phyloP scores from a whole-genome alignment of 176 grass and related monocot genomes.

The Aegilops umbellulata region DNA sequence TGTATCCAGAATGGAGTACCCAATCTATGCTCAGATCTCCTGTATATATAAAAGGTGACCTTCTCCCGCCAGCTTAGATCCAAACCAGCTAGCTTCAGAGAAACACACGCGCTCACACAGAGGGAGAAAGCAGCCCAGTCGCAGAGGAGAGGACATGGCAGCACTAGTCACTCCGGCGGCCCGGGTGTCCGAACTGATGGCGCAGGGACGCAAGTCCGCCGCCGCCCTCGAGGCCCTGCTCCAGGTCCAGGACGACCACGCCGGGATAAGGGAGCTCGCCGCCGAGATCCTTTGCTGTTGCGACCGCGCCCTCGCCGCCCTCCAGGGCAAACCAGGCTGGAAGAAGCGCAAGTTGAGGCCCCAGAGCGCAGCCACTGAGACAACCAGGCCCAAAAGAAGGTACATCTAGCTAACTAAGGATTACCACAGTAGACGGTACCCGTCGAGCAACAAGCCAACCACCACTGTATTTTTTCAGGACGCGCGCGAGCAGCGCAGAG shows the following conservation, averaged over 20 bases:
- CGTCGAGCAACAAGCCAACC: no score
- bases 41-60: no score
- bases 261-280: not conserved
- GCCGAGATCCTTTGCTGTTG: slow-evolving; percentile 18
- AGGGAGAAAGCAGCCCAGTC: no score
- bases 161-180: not conserved
- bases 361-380: not conserved
- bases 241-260: not conserved
- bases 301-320: slow-evolving; percentile 28
- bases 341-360: not conserved
- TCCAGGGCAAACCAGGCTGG: not conserved
- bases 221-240: slow-evolving; percentile 11
- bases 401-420: no score
- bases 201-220: slow-evolving; percentile 13
- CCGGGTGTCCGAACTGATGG: slow-evolving; percentile 18
- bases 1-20: no score
- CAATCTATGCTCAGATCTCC: no score
- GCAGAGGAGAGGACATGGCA: not conserved
- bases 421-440: no score
- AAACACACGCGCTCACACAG: no score
- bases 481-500: not conserved
- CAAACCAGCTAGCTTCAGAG: no score
- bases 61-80: no score
- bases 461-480: not conserved
- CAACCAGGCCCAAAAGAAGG: not conserved